Percentiles rank a stretch among this genome's conserved stretches.
Conservation (phyloP, 768 basidiomycete species). For the Xerocomellus dryophilus region DNA sequence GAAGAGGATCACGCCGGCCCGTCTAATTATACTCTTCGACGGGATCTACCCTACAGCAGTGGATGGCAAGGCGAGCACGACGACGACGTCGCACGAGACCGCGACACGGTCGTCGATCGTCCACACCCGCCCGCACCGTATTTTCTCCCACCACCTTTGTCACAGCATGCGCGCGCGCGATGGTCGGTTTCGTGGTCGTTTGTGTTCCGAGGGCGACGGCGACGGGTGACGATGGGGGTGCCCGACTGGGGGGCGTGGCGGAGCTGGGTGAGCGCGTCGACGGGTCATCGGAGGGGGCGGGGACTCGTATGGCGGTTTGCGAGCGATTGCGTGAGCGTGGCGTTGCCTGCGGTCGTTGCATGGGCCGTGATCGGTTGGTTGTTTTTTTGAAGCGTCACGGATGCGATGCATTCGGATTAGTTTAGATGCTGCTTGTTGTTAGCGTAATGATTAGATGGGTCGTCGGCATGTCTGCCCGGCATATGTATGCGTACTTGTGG, state of each 20-base stretch:
- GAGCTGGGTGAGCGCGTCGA: conserved; percentile 8
- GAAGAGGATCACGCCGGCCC: conserved; percentile 47
- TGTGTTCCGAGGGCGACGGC: conserved; percentile 49
- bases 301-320: conserved; percentile 36
- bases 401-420: neutral
- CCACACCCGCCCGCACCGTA: conserved; percentile 16
- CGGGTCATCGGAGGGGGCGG: conserved; percentile 19
- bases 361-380: conserved; percentile 31
- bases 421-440: neutral
- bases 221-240: conserved; percentile 48
- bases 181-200: conserved; percentile 50
- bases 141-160: conserved; percentile 40
- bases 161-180: conserved; percentile 22
- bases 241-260: conserved; percentile 34
- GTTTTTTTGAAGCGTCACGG: conserved; percentile 19
- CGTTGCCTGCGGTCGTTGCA: conserved; percentile 23
- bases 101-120: neutral
- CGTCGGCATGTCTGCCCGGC: too few relatives aligned
- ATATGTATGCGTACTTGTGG: too few relatives aligned
- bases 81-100: conserved; percentile 1
- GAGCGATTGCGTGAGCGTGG: conserved; percentile 38
- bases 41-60: conserved; percentile 31
- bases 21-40: conserved; percentile 44
- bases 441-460: conserved; percentile 3
- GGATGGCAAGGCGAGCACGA: conserved; percentile 33